phyloP scores from a whole-genome alignment of 257 asterid species.

The Solanum sparsipilum region DNA sequence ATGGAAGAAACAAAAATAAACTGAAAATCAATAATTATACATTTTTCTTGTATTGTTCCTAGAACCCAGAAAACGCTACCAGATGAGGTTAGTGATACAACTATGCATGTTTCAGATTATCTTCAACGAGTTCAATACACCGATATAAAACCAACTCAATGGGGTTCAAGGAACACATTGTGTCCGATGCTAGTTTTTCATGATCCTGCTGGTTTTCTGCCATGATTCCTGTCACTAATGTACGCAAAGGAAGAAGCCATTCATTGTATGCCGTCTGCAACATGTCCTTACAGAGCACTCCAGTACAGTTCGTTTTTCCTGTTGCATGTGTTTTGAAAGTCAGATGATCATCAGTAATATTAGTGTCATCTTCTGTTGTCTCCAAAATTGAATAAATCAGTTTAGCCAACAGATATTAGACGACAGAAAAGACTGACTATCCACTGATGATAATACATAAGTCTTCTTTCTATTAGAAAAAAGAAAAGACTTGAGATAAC shows the following conservation, averaged over 20 bases:
- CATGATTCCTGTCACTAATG: constrained; percentile 30
- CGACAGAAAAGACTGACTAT: background rate
- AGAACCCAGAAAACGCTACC: background rate
- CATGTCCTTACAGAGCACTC: constrained; percentile 40
- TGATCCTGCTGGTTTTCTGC: constrained; percentile 28
- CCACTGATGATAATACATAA: background rate
- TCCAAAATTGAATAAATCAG: background rate
- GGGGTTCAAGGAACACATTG: constrained; percentile 55
- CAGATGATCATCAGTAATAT: background rate
- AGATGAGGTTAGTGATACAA: background rate
- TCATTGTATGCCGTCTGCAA: constrained; percentile 43
- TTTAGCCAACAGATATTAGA: background rate
- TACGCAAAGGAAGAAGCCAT: constrained; percentile 86
- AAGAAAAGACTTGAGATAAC: background rate
- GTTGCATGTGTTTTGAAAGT: constrained; percentile 16
- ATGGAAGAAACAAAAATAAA: background rate
- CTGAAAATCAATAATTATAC: background rate
- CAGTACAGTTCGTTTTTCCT: constrained; percentile 62
- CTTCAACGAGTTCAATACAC: constrained; percentile 73
- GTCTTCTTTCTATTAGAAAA: background rate
- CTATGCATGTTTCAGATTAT: constrained; percentile 28
- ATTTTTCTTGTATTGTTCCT: background rate
- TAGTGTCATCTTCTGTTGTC: background rate
- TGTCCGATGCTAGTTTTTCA: constrained; percentile 15
- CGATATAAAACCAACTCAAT: constrained; percentile 63